These are phyloP conservation scores for Sphenostylis stenocarpa DNA, from an alignment of 306 rosid species.

Conservation along the genomic window DNA sequence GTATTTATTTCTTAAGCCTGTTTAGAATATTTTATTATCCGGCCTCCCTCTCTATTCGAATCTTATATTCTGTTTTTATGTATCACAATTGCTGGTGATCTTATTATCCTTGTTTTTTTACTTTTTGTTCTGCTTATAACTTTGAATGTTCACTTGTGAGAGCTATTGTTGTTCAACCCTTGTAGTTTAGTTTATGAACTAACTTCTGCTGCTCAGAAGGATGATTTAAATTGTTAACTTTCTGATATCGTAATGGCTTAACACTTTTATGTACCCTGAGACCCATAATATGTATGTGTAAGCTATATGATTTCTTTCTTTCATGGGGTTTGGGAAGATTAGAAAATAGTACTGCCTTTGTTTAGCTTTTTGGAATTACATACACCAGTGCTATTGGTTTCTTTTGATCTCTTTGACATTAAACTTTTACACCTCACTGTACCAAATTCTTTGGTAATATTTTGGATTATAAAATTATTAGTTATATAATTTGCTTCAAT, in stretches of 20 bases:
- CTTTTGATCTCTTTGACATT: not conserved
- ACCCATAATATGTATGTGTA: not conserved
- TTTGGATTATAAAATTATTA: not conserved
- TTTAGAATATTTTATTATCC: not conserved
- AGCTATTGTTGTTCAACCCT: not conserved
- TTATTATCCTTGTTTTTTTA: conserved; percentile 27
- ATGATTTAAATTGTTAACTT: not conserved
- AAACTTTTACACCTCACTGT: not conserved
- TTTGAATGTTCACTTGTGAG: conserved; percentile 12
- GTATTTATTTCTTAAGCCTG: not conserved
- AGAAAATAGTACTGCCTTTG: not conserved
- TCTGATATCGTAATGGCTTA: not conserved
- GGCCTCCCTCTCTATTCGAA: conserved; percentile 9
- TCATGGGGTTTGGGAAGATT: not conserved
- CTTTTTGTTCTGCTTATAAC: not conserved
- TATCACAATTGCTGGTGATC: conserved; percentile 38
- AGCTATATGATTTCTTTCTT: conserved; percentile 7
- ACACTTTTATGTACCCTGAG: not conserved
- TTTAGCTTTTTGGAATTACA: conserved; percentile 16
- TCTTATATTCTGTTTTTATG: conserved; percentile 34
- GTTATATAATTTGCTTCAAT: not conserved
- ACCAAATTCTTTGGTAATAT: not conserved
- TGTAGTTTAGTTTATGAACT: conserved; percentile 13
- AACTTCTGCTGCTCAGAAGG: conserved; percentile 18
- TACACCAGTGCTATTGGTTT: conserved; percentile 9